These are phyloP conservation scores for Ceratobasidium sp. DNA, from an alignment of 1,284 basidiomycete genomes.

Conservation along the genomic window DNA sequence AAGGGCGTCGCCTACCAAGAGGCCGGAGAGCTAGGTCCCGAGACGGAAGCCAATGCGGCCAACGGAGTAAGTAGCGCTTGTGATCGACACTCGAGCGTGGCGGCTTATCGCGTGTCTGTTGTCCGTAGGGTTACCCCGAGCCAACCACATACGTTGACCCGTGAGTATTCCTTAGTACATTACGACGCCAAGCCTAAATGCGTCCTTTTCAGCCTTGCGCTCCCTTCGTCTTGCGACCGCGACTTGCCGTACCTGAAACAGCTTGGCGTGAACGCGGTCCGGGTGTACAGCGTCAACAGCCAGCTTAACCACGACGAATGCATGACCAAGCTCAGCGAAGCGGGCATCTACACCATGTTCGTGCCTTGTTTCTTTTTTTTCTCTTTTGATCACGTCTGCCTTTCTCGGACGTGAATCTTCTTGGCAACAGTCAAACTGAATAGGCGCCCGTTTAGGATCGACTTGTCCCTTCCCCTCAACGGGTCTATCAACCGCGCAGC, in stretches of 20 bases:
- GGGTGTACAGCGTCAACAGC: conserved; percentile 86
- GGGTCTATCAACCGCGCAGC: conserved; percentile 77
- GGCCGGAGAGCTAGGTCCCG: conserved; percentile 64
- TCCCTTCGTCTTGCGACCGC: conserved; percentile 71
- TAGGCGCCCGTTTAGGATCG: conserved; percentile 61
- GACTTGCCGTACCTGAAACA: conserved; percentile 78
- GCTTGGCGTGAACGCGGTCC: conserved; percentile 64
- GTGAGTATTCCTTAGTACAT: not conserved
- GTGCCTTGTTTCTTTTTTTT: conserved; percentile 46
- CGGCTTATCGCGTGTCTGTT: not conserved
- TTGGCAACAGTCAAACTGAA: conserved; percentile 11
- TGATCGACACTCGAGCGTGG: not conserved
- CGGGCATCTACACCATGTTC: conserved; percentile 88
- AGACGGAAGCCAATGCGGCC: conserved; percentile 66
- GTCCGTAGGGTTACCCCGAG: conserved; percentile 41
- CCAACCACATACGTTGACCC: conserved; percentile 51
- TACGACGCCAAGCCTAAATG: conserved; percentile 60
- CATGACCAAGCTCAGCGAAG: conserved; percentile 77
- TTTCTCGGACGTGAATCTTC: not conserved
- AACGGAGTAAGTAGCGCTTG: conserved; percentile 61
- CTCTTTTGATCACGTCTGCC: not conserved
- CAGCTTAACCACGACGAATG: conserved; percentile 84
- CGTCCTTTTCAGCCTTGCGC: conserved; percentile 57
- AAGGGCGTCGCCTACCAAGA: conserved; percentile 87
- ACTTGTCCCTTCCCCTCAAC: conserved; percentile 83